Evolutionary conservation across 345 rosid genomes (phyloP).

Genomic region (Raphanus sativus): DNA sequence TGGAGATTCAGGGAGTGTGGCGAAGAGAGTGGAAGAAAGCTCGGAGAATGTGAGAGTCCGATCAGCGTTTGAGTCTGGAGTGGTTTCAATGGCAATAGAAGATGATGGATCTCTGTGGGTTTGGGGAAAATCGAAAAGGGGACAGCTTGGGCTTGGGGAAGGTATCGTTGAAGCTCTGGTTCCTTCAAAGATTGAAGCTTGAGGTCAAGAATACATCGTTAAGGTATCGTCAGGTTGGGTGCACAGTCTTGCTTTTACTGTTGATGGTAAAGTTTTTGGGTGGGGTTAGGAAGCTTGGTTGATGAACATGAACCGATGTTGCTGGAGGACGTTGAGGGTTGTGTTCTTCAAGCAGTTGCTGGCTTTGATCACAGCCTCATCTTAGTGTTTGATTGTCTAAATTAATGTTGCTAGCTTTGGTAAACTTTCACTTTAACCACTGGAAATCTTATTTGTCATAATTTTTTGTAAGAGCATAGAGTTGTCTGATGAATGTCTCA

Average conservation of each 20-base stretch:
- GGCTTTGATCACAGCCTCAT: conserved; percentile 85
- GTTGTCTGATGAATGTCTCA: no score
- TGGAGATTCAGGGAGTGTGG: conserved; percentile 61
- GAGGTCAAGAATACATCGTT: conserved; percentile 59
- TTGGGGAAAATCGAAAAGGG: conserved; percentile 94
- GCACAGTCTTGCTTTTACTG: no score
- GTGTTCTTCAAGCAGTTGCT: conserved; percentile 60
- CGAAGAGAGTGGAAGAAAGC: conserved; percentile 59
- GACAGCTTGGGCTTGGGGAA: conserved; percentile 93
- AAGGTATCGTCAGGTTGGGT: conserved; percentile 46
- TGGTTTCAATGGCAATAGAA: conserved; percentile 71
- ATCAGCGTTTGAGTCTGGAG: conserved; percentile 80
- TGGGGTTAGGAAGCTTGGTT: neutral
- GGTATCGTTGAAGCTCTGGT: conserved; percentile 51
- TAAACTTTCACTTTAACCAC: neutral
- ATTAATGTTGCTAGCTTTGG: neutral
- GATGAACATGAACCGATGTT: conserved; percentile 63
- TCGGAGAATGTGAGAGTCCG: conserved; percentile 54
- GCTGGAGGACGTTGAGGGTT: conserved; percentile 57
- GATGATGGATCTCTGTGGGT: conserved; percentile 93
- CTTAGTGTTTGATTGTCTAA: conserved; percentile 31
- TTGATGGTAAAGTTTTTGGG: no score
- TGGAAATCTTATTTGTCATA: neutral
- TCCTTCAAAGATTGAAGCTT: conserved; percentile 64
- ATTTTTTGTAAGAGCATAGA: neutral